Evolutionary conservation across 2,329 filamentous ascomycete species (phyloP).

Genomic region (Macrophomina tecta): DNA sequence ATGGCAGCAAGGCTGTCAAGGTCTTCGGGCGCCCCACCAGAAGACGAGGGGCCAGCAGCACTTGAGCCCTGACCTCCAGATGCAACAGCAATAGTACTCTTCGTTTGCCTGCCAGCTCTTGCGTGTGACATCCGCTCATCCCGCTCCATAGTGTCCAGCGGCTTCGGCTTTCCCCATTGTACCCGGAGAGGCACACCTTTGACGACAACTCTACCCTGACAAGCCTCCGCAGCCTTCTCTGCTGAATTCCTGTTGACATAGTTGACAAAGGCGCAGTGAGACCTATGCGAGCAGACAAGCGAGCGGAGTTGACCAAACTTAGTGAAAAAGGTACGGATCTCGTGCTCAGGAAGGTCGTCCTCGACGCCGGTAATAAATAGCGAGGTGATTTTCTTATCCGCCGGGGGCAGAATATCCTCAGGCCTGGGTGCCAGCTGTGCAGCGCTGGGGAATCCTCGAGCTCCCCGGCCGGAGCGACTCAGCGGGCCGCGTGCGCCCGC

Average conservation of each 20-base stretch:
- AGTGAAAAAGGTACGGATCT: slow-evolving; percentile 88
- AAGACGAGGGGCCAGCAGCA: slow-evolving; percentile 45
- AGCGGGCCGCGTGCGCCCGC: slow-evolving; percentile 49
- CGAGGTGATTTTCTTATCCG: slow-evolving; percentile 85
- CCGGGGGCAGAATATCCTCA: slow-evolving; percentile 84
- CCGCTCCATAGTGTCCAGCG: slow-evolving; percentile 87
- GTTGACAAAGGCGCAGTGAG: slow-evolving; percentile 96
- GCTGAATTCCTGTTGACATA: slow-evolving; percentile 84
- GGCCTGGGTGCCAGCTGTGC: slow-evolving; percentile 79
- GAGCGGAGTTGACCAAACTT: slow-evolving; percentile 89
- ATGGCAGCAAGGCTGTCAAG: slow-evolving; percentile 58
- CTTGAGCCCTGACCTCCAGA: slow-evolving; percentile 32
- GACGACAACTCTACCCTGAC: slow-evolving; percentile 87
- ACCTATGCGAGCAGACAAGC: slow-evolving; percentile 93
- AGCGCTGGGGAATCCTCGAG: slow-evolving; percentile 67
- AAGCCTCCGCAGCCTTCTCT: slow-evolving; percentile 82
- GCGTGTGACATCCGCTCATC: slow-evolving; percentile 84
- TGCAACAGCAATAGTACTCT: slow-evolving; percentile 35
- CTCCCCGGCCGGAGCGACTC: slow-evolving; percentile 51
- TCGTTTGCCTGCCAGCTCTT: slow-evolving; percentile 68
- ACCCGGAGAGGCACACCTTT: slow-evolving; percentile 88
- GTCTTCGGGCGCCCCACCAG: slow-evolving; percentile 50
- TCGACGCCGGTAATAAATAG: slow-evolving; percentile 95
- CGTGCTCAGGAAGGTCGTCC: slow-evolving; percentile 92
- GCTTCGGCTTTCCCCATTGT: slow-evolving; percentile 91